phyloP scores from a whole-genome alignment of 2,329 filamentous ascomycete species.

The Fusarium liriodendri region DNA sequence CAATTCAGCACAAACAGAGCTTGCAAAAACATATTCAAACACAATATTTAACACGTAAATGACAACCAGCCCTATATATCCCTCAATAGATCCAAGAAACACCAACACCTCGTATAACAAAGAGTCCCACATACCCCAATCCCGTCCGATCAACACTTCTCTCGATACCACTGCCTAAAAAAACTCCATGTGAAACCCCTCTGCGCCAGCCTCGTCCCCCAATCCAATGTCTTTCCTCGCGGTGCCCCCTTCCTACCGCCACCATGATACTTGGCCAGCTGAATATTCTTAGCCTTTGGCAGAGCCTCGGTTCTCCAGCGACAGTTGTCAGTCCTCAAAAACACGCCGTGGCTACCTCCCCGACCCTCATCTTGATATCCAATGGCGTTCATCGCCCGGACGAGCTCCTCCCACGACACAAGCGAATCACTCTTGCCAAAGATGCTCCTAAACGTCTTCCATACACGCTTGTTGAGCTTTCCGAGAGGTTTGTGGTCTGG shows the following conservation, averaged over 20 bases:
- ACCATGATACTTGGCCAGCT: constrained; percentile 24
- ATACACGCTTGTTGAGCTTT: constrained; percentile 29
- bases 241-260: constrained; percentile 1
- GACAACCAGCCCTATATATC: not conserved
- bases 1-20: not conserved
- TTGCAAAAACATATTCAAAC: not conserved
- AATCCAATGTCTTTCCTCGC: constrained; percentile 11
- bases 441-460: constrained; percentile 20
- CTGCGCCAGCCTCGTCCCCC: constrained; percentile 1
- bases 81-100: not conserved
- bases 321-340: not conserved
- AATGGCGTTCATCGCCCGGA: constrained; percentile 13
- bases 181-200: constrained; percentile 19
- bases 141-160: not conserved
- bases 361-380: constrained; percentile 19
- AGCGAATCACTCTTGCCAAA: not conserved
- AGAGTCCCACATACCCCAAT: not conserved
- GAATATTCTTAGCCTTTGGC: constrained; percentile 18
- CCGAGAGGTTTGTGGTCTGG: constrained; percentile 10
- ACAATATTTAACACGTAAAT: not conserved
- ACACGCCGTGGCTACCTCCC: constrained; percentile 23
- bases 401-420: constrained; percentile 15
- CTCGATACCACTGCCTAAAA: constrained; percentile 20
- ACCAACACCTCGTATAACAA: not conserved
- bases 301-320: constrained; percentile 7